Evolutionary conservation across 495 filamentous ascomycete species (phyloP).

Genomic region (Aspergillus egyptiacus): DNA sequence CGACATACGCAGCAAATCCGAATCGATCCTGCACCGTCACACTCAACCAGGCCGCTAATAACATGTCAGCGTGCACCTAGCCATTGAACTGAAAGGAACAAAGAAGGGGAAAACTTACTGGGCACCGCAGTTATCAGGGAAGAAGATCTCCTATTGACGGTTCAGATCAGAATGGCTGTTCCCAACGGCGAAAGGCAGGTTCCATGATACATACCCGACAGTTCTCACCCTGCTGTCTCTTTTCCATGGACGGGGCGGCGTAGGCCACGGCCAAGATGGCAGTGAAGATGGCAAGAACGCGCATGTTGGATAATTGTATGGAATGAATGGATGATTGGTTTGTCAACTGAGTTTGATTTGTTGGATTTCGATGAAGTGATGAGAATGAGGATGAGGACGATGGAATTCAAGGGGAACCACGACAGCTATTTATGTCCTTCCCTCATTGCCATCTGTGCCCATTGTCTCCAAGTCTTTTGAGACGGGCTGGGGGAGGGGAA

Average conservation of each 20-base stretch:
- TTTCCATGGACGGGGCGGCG: slow-evolving; percentile 7
- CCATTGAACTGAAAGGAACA: too few species aligned
- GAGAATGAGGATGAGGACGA: too few species aligned
- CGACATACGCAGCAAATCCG: slow-evolving; percentile 9
- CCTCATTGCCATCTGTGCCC: too few species aligned
- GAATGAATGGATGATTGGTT: too few species aligned
- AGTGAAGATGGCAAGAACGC: slow-evolving; percentile 8
- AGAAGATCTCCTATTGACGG: slow-evolving; percentile 1
- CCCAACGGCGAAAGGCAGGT: too few species aligned
- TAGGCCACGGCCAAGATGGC: slow-evolving; percentile 8
- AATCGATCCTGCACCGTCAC: slow-evolving; percentile 7
- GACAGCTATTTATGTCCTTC: too few species aligned
- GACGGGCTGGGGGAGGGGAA: too few species aligned
- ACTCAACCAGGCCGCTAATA: slow-evolving; percentile 8
- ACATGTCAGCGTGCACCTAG: not conserved
- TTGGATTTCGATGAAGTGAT: too few species aligned
- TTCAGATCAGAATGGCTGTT: not conserved
- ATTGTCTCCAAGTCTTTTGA: too few species aligned
- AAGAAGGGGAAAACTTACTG: slow-evolving; percentile 3
- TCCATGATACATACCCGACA: slow-evolving; percentile 10
- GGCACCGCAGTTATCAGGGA: not conserved
- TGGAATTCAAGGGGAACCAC: too few species aligned
- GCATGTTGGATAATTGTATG: slow-evolving; percentile 9
- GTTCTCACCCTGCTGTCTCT: slow-evolving; percentile 12
- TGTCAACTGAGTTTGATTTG: too few species aligned